A percentile compares a stretch with the other conserved stretches of the same genome.
phyloP scores from a whole-genome alignment of 2,329 filamentous ascomycete genomes.

The Botrytis sinoallii region DNA sequence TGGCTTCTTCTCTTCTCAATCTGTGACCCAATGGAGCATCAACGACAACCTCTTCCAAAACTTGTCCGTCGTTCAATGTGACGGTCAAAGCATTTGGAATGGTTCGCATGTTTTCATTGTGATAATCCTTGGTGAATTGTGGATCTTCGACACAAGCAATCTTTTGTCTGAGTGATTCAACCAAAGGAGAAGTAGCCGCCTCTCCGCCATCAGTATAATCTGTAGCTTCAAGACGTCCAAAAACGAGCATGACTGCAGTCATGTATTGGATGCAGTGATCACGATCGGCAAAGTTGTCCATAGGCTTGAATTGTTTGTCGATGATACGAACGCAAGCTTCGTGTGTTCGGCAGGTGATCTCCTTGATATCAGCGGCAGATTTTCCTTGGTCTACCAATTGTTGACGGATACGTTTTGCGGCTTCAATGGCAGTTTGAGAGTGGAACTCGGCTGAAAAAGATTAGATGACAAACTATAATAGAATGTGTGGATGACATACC shows the following conservation, averaged over 20 bases:
- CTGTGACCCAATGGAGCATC: constrained; percentile 94
- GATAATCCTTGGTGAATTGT: constrained; percentile 92
- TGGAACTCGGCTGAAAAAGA: constrained; percentile 76
- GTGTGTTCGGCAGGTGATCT: constrained; percentile 90
- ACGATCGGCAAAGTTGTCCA: constrained; percentile 99
- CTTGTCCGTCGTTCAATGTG: constrained; percentile 88
- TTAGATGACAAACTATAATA: constrained; percentile 28
- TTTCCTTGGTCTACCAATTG: constrained; percentile 83
- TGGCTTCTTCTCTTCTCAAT: constrained; percentile 88
- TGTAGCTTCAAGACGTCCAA: constrained; percentile 85
- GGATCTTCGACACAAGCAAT: constrained; percentile 97
- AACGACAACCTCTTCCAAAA: constrained; percentile 85
- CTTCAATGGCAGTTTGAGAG: constrained; percentile 96
- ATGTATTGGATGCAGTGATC: constrained; percentile 99
- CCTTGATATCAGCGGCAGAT: constrained; percentile 89
- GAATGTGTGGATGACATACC: constrained; percentile 50
- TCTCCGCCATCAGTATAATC: constrained; percentile 94
- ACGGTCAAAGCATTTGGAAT: constrained; percentile 97
- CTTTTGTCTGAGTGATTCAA: constrained; percentile 88
- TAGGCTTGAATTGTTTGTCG: constrained; percentile 99
- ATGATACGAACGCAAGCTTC: constrained; percentile 99
- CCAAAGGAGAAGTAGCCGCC: constrained; percentile 82
- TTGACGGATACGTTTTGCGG: constrained; percentile 81
- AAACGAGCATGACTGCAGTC: constrained; percentile 93
- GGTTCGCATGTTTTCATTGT: constrained; percentile 86